Conservation (phyloP, 1,284 basidiomycete genomes). For the Laetiporus sulphureus region DNA sequence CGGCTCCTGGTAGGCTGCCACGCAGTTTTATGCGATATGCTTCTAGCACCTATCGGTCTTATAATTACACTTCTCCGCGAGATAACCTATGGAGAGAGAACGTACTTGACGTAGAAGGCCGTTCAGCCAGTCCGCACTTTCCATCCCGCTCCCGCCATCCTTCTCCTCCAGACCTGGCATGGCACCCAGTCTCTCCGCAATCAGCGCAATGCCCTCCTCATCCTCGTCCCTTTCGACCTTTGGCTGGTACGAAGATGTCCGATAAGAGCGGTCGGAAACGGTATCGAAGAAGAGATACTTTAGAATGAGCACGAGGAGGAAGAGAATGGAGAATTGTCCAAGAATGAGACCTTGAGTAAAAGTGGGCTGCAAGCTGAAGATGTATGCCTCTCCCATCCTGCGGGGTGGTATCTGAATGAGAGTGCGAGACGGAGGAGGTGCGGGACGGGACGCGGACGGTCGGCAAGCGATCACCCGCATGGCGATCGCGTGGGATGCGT, state of each 20-base stretch:
- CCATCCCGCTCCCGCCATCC: conserved; percentile 22
- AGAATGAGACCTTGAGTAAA: conserved; percentile 80
- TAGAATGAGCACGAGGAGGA: conserved; percentile 63
- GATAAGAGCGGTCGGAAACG: conserved; percentile 41
- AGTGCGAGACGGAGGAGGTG: conserved; percentile 5
- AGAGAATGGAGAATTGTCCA: conserved; percentile 72
- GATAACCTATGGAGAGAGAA: no score
- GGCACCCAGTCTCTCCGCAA: conserved; percentile 4
- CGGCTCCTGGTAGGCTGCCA: conserved; percentile 48
- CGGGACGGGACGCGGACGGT: neutral
- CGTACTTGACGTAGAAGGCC: conserved; percentile 60
- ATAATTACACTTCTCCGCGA: no score
- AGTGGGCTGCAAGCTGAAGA: conserved; percentile 71
- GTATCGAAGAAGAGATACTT: conserved; percentile 80
- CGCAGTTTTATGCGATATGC: conserved; percentile 69
- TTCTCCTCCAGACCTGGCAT: conserved; percentile 4
- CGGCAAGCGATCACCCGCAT: neutral
- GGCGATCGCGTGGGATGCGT: no score
- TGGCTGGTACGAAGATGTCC: conserved; percentile 52
- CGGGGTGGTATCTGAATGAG: neutral
- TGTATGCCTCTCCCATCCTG: conserved; percentile 51
- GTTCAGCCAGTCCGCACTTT: conserved; percentile 77
- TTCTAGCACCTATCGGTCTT: conserved; percentile 50
- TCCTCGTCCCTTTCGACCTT: conserved; percentile 32
- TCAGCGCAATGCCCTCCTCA: conserved; percentile 6